A percentile compares a stretch with the other conserved stretches of the same genome.
Evolutionary conservation across 148 eudicot species (phyloP).

Genomic region (Chenopodium album): DNA sequence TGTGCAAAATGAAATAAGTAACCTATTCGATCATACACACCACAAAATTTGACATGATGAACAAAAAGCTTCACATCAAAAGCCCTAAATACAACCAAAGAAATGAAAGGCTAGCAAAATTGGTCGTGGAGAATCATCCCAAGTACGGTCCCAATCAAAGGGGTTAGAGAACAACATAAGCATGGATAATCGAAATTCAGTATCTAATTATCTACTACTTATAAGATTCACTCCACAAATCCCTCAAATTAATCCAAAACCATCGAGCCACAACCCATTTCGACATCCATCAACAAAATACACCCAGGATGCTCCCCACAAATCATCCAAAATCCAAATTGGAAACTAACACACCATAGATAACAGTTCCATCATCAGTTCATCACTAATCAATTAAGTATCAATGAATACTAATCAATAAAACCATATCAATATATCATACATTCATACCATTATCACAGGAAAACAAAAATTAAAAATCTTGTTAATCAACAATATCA

Average conservation of each 20-base stretch:
- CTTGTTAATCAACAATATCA: not conserved
- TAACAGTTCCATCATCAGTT: not conserved
- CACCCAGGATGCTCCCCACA: not conserved
- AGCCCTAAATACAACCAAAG: not conserved
- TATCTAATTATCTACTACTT: not conserved
- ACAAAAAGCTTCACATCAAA: not conserved
- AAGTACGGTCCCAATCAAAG: not conserved
- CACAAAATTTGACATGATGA: not conserved
- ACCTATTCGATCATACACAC: not conserved
- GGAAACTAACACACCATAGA: not conserved
- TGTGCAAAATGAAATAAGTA: not conserved
- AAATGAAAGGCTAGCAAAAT: not conserved
- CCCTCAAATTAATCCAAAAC: not conserved
- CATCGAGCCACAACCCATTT: not conserved
- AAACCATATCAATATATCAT: not conserved
- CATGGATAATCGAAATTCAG: not conserved
- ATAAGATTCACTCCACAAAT: no score
- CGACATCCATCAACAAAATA: not conserved
- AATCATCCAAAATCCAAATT: not conserved
- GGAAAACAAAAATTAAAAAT: not conserved
- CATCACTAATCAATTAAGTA: not conserved
- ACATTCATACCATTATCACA: not conserved
- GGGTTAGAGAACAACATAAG: not conserved
- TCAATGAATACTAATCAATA: not conserved
- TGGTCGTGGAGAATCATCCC: not conserved